phyloP scores from a whole-genome alignment of 331 rosid species.

The Spiraea crenata region DNA sequence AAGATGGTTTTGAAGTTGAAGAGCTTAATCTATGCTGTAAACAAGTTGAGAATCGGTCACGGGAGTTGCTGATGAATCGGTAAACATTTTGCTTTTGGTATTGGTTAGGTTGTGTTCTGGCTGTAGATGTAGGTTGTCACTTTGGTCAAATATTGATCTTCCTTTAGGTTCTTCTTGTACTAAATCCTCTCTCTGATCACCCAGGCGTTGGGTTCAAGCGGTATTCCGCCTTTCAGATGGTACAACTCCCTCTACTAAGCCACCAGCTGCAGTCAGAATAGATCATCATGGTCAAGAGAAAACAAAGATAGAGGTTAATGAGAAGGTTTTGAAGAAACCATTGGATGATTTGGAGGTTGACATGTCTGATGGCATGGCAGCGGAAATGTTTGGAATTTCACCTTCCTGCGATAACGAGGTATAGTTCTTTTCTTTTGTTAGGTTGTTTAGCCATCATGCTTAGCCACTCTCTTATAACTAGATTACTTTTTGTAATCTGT shows the following conservation, averaged over 20 bases:
- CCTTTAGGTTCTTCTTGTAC: background rate
- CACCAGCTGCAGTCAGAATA: slow-evolving; percentile 27
- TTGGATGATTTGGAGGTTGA: slow-evolving; percentile 51
- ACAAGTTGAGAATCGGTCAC: slow-evolving; percentile 87
- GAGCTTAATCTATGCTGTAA: slow-evolving; percentile 76
- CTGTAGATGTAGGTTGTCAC: background rate
- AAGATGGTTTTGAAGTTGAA: slow-evolving; percentile 68
- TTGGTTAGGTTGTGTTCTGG: background rate
- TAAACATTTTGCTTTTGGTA: slow-evolving; percentile 26
- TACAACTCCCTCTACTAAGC: slow-evolving; percentile 31
- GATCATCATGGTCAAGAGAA: slow-evolving; percentile 25
- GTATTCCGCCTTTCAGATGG: slow-evolving; percentile 55
- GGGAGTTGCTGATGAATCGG: slow-evolving; percentile 84
- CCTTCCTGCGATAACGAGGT: slow-evolving; percentile 59
- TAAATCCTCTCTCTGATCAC: slow-evolving; percentile 2
- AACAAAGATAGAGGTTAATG: slow-evolving; percentile 17
- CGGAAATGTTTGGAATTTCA: slow-evolving; percentile 66
- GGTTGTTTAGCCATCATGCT: too few relatives aligned
- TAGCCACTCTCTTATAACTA: too few relatives aligned
- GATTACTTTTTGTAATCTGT: too few relatives aligned
- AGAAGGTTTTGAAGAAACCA: slow-evolving; percentile 28
- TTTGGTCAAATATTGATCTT: slow-evolving; percentile 4
- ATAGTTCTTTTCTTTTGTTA: background rate
- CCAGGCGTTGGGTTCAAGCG: slow-evolving; percentile 91
- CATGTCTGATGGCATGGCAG: slow-evolving; percentile 60